A percentile compares a stretch with the other conserved stretches of the same genome.
phyloP scores from a whole-genome alignment of 2,329 filamentous ascomycete genomes.

The Zymoseptoria tritici region DNA sequence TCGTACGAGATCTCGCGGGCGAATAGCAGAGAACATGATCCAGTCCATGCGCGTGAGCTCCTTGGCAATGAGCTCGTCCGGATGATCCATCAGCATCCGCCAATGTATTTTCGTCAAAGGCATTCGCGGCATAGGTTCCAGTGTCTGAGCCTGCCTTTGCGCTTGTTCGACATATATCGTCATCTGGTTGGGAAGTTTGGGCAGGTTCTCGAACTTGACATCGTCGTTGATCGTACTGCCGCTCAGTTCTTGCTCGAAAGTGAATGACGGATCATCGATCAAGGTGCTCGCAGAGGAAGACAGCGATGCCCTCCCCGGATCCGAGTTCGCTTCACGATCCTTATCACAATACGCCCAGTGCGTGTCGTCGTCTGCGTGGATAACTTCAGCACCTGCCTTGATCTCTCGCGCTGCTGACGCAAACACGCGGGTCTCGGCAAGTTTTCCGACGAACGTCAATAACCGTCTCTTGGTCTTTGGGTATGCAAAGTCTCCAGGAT shows the following conservation, averaged over 20 bases:
- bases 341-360: conserved; percentile 84
- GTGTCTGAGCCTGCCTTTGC: conserved; percentile 64
- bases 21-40: conserved; percentile 95
- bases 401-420: conserved; percentile 81
- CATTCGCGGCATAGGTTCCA: conserved; percentile 62
- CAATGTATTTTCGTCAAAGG: conserved; percentile 79
- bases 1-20: conserved; percentile 84
- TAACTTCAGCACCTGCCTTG: conserved; percentile 64
- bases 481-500: conserved; percentile 88
- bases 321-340: conserved; percentile 37
- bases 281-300: conserved; percentile 28
- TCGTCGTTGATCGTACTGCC: conserved; percentile 25
- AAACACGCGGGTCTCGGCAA: conserved; percentile 75
- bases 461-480: conserved; percentile 64
- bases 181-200: conserved; percentile 34
- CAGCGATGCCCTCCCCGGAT: conserved; percentile 31
- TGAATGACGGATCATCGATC: conserved; percentile 28
- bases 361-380: conserved; percentile 81
- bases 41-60: conserved; percentile 95
- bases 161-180: conserved; percentile 69
- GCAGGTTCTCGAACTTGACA: conserved; percentile 23
- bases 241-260: conserved; percentile 24
- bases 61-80: conserved; percentile 76
- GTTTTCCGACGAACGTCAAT: conserved; percentile 63
- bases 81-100: conserved; percentile 79